These are phyloP conservation scores for Phytopythium chamaehyphon DNA, from an alignment of 352 stramenopile species.

Conservation along the genomic window DNA sequence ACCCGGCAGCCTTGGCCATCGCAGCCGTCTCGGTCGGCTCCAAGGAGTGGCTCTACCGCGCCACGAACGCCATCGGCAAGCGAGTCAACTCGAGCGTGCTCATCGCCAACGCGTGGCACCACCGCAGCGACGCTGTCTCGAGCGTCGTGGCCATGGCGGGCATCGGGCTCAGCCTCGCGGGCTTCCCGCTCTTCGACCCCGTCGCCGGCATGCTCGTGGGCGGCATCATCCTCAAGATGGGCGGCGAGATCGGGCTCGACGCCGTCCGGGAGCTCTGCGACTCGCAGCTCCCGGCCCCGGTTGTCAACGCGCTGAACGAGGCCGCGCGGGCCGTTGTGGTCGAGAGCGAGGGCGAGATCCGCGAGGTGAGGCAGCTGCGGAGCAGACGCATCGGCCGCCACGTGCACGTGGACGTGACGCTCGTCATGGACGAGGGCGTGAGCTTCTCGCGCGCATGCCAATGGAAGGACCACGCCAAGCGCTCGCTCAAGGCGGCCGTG, in stretches of 20 bases:
- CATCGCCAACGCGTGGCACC: constrained; percentile 96
- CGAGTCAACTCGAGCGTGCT: constrained; percentile 90
- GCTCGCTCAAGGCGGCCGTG: constrained; percentile 33
- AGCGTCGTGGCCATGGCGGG: constrained; percentile 72
- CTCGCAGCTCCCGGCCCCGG: constrained; percentile 36
- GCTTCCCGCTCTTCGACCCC: constrained; percentile 62
- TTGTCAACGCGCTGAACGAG: constrained; percentile 28
- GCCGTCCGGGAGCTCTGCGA: constrained; percentile 63
- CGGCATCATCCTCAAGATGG: constrained; percentile 78
- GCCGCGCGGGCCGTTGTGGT: constrained; percentile 35
- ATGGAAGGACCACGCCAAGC: constrained; percentile 60
- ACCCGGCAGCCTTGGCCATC: constrained; percentile 76
- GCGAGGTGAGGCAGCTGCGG: constrained; percentile 41
- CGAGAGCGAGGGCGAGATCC: constrained; percentile 37
- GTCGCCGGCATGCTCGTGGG: constrained; percentile 65
- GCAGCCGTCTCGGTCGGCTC: constrained; percentile 80
- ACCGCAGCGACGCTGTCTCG: constrained; percentile 81
- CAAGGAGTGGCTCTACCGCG: constrained; percentile 92
- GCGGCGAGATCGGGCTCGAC: constrained; percentile 60
- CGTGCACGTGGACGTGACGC: constrained; percentile 56
- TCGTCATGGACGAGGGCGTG: constrained; percentile 32
- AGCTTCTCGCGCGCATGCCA: constrained; percentile 35
- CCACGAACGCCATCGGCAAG: constrained; percentile 88
- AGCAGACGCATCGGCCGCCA: constrained; percentile 51
- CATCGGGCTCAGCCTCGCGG: constrained; percentile 57